Base-by-base conservation (phyloP, 352 stramenopile species). In the Peronosclerospora sorghi region DNA sequence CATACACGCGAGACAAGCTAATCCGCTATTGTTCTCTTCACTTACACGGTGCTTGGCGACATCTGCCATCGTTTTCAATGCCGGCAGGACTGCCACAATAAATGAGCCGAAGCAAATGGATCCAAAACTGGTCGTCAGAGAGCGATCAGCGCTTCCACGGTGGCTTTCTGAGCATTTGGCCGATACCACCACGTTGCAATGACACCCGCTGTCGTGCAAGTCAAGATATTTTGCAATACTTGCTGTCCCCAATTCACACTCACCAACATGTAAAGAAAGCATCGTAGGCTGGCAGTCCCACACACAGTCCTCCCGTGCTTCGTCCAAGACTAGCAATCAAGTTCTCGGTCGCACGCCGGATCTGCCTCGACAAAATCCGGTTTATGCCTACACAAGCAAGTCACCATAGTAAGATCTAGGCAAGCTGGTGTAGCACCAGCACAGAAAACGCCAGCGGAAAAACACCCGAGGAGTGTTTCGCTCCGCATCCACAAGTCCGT, bases 111-210 rank as follows among this genome's bases (percentile, higher is more conserved):
- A 85, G 59, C 73, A 86, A 51, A 88, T 88, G 13, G 71, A 85
- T 6, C 76, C 76, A 35, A 88, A 85, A 18, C 66, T 80, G 45
- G 76, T 82, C 39, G 76, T 89, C 37, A 92, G 30, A 27, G 79
- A 87, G 32, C 79, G 74, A 52, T 89, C 14, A 89, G 62, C 37
- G 79, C 71, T 39, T 73, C 71, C 13, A 73, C 45, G 4, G 76
- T 84, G 10, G 66, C 74, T 24, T 64, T 71, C 49, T 76, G 58
- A 4, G 62, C 40, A 41, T 74, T 48, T 5, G 73, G 62, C 51
- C 86, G 71, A 61, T 89, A 92, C 79, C 79, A 92, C 74, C 77
- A 92, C 1, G 14, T n/a, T n/a, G n/a, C n/a, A n/a, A n/a, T n/a
- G n/a, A n/a, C n/a, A n/a, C n/a, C n/a, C n/a, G n/a, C n/a, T n/a